Percentiles rank a stretch among this genome's conserved stretches.
These are phyloP conservation scores for Fusarium drepaniforme DNA, from an alignment of 2,329 filamentous ascomycete genomes.

Conservation along the genomic window DNA sequence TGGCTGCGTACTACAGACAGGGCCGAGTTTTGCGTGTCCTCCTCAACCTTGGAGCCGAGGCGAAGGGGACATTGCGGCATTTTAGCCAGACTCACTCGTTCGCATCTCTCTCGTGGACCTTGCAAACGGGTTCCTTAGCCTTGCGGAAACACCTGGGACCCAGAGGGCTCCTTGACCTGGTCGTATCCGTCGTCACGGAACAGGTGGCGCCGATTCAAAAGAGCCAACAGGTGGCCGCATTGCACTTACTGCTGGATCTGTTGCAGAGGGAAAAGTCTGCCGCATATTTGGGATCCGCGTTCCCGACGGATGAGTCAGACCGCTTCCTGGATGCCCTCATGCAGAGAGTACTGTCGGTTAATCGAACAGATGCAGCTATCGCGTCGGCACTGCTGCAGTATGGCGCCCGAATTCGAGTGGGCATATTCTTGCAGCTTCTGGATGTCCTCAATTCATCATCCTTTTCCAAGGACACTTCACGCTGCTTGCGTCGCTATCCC, in stretches of 20 bases:
- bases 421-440: neutral
- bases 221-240: neutral
- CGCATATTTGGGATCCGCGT: neutral
- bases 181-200: neutral
- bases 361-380: neutral
- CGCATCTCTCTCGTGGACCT: neutral
- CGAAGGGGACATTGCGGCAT: neutral
- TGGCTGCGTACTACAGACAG: neutral
- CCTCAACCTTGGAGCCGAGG: neutral
- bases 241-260: neutral
- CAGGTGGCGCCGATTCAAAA: neutral
- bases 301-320: neutral
- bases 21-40: neutral
- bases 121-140: neutral
- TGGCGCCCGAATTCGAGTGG: neutral
- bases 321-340: neutral
- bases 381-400: neutral
- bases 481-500: neutral
- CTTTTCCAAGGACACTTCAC: neutral
- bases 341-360: neutral
- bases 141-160: neutral
- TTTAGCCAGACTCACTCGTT: conserved; percentile 1
- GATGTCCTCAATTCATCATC: neutral
- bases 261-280: neutral
- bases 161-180: neutral